Evolutionary conservation across 2,329 filamentous ascomycete species (phyloP).

Genomic region (Penicillium oxalicum): DNA sequence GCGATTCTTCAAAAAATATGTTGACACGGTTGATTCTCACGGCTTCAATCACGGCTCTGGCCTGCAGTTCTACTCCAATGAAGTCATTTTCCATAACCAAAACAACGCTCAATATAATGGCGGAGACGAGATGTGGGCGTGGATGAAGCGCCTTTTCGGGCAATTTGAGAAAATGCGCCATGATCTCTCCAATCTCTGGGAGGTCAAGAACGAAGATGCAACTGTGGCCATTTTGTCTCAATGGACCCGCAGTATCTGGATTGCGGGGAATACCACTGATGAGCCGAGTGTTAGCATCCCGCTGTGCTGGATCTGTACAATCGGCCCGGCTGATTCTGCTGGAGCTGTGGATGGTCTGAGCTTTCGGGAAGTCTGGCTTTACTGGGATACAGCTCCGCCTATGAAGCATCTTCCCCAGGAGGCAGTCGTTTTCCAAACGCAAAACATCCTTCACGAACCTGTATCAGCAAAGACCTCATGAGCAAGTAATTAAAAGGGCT

Average conservation of each 20-base stretch:
- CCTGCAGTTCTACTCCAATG: constrained; percentile 4
- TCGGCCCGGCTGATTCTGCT: constrained; percentile 4
- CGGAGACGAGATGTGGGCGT: constrained; percentile 11
- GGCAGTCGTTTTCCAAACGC: constrained; percentile 5
- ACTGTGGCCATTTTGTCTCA: constrained; percentile 4
- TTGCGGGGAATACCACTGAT: constrained; percentile 3
- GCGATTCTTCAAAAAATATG: constrained; percentile 8
- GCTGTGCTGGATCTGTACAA: constrained; percentile 5
- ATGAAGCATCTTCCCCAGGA: constrained; percentile 1
- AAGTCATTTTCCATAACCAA: constrained; percentile 6
- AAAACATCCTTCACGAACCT: constrained; percentile 1
- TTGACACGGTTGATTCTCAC: constrained; percentile 7
- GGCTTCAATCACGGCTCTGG: constrained; percentile 9
- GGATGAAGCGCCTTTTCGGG: constrained; percentile 12
- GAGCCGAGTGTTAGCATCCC: constrained; percentile 5
- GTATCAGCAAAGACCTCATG: too few relatives aligned
- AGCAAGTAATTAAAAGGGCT: too few relatives aligned
- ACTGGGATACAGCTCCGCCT: constrained; percentile 7
- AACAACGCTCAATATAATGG: constrained; percentile 11
- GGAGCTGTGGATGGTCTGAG: constrained; percentile 3
- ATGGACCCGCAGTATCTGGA: constrained; percentile 5
- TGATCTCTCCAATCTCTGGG: constrained; percentile 5
- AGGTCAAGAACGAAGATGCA: constrained; percentile 6
- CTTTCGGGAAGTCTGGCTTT: constrained; percentile 7
- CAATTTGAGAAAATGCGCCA: constrained; percentile 8